Evolutionary conservation across 2,329 filamentous ascomycete genomes (phyloP).

Genomic region (Cytospora mali): DNA sequence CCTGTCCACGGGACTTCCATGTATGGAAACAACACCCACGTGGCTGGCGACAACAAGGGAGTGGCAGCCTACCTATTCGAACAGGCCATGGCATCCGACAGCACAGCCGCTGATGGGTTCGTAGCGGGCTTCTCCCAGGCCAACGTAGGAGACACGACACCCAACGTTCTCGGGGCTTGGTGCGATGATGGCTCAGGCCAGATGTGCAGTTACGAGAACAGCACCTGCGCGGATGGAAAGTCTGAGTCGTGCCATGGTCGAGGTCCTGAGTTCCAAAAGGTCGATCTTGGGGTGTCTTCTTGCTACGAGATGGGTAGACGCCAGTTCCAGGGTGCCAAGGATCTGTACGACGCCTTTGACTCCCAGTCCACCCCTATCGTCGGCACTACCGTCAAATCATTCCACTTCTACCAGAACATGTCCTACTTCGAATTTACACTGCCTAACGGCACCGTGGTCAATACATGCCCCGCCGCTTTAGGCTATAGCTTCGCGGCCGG

Average conservation of each 20-base stretch:
- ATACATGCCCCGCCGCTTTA: conserved; percentile 81
- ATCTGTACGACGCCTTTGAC: conserved; percentile 52
- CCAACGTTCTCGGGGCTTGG: conserved; percentile 81
- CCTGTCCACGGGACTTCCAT: conserved; percentile 89
- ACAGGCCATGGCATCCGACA: conserved; percentile 59
- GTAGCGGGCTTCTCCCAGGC: conserved; percentile 91
- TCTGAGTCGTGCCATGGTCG: conserved; percentile 70
- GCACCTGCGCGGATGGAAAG: conserved; percentile 72
- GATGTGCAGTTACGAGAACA: conserved; percentile 72
- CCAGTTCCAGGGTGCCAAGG: conserved; percentile 64
- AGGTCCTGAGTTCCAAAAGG: conserved; percentile 65
- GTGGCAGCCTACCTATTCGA: conserved; percentile 85
- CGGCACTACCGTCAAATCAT: conserved; percentile 70
- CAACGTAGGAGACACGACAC: conserved; percentile 86
- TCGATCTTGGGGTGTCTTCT: conserved; percentile 73
- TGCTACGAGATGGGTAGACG: conserved; percentile 73
- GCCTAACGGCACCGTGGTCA: conserved; percentile 69
- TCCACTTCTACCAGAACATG: conserved; percentile 83
- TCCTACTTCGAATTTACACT: conserved; percentile 71
- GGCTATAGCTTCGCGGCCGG: conserved; percentile 90
- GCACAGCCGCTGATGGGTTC: conserved; percentile 64
- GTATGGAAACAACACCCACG: conserved; percentile 85
- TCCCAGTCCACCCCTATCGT: conserved; percentile 52
- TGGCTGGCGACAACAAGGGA: conserved; percentile 91
- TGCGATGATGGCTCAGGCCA: conserved; percentile 80